These are phyloP conservation scores for Albugo candida DNA, from an alignment of 352 stramenopile species.

Conservation along the genomic window DNA sequence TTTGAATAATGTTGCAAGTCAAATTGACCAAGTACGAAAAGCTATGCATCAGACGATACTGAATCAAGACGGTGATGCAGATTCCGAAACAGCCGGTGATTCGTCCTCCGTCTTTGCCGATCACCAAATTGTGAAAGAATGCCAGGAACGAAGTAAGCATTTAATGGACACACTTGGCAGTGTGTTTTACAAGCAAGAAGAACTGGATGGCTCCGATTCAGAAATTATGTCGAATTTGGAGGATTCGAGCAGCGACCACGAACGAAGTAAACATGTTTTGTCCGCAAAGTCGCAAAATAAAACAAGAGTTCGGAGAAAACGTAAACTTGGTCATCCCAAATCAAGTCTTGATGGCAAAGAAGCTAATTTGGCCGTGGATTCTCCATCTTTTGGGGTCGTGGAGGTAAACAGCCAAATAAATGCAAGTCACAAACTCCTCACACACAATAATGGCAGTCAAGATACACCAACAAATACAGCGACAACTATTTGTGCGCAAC, in stretches of 20 bases:
- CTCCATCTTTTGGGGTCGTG: not conserved
- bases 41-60: not conserved
- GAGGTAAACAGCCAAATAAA: not conserved
- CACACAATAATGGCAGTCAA: not conserved
- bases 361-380: not conserved
- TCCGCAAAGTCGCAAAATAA: too few relatives aligned
- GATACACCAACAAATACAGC: not conserved
- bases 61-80: not conserved
- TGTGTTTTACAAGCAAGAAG: not conserved
- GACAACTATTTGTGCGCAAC: not conserved
- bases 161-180: not conserved
- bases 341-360: not conserved
- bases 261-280: not conserved
- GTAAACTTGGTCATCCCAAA: not conserved
- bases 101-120: not conserved
- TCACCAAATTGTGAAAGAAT: not conserved
- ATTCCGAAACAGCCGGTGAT: not conserved
- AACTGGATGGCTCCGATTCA: not conserved
- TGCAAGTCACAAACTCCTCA: too few relatives aligned
- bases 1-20: not conserved
- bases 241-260: not conserved
- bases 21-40: slow-evolving; percentile 7
- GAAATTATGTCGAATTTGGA: not conserved
- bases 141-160: not conserved
- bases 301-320: not conserved